Evolutionary conservation across 1,284 basidiomycete species (phyloP).

Genomic region (Rhizopogon parksii): DNA sequence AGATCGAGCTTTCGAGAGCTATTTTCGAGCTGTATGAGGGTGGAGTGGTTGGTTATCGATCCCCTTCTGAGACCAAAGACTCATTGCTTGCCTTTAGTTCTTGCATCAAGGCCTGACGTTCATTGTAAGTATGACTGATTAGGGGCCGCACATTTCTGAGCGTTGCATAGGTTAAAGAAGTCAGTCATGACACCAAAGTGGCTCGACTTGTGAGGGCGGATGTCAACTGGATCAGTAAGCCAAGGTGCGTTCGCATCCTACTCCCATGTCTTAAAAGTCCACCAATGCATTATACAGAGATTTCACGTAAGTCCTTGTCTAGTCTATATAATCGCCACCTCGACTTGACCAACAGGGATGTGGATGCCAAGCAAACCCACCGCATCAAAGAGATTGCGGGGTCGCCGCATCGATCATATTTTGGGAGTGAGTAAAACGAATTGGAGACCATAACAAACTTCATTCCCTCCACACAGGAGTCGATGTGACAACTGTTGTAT

Average conservation of each 20-base stretch:
- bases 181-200: constrained; percentile 73
- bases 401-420: constrained; percentile 58
- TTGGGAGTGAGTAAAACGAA: constrained; percentile 51
- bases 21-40: constrained; percentile 82
- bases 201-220: constrained; percentile 68
- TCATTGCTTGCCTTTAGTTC: constrained; percentile 41
- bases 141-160: not conserved
- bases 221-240: constrained; percentile 80
- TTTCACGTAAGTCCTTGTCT: constrained; percentile 47
- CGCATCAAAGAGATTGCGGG: constrained; percentile 67
- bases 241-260: constrained; percentile 42
- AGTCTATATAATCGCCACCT: not conserved
- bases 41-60: constrained; percentile 49
- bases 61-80: constrained; percentile 1
- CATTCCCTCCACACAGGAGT: constrained; percentile 39
- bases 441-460: not conserved
- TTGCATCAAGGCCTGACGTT: constrained; percentile 78
- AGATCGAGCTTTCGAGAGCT: constrained; percentile 81
- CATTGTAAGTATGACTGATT: constrained; percentile 39
- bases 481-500: constrained; percentile 68
- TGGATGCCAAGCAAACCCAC: constrained; percentile 73
- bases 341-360: constrained; percentile 43
- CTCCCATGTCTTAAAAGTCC: constrained; percentile 1
- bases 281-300: constrained; percentile 41
- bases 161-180: constrained; percentile 58